Evolutionary conservation across 192 early-diverging fungal species (phyloP), one percentile per base, ranked within the genome.

Genomic region (Kickxella alabastrina): DNA sequence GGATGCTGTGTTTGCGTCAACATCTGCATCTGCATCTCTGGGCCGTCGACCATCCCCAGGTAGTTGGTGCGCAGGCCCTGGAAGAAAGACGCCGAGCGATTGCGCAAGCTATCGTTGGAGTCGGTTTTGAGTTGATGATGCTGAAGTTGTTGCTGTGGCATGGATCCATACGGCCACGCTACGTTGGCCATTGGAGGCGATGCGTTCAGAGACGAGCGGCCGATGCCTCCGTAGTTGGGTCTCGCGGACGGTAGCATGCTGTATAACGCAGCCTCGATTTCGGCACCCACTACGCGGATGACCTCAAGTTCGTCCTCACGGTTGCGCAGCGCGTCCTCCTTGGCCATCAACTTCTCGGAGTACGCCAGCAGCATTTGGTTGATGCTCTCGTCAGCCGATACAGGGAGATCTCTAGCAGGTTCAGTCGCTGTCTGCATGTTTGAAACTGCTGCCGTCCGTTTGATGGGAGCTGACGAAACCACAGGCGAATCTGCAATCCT

Each of bases 221-320:
- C 39, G 10, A 29, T 10, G 42, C 42, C 43, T 21, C 57, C 27
- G 24, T 44, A 44, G 22, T 21, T 25, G 2, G 54, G 18, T 28
- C 48, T 36, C 0, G 54, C 18, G 18, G 26, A n/a, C 5, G 62
- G 51, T 8, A 71, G 52, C 26, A 59, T 25, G n/a, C 22, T 35
- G 27, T 47, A 44, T 23, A 74, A 31, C 4, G 51, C 21, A 14
- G 19, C 24, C 22, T 62, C 70, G 6, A 74, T 34, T 18, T 57
- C 63, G 6, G 37, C 21, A 0, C 53, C 59, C 6, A 41, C 13
- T 2, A 40, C 36, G 12, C 54, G 51, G 23, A 65, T 64, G 13
- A 54, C 44, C 27, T 74, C 70, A 37, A 74, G 59, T 36, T 74
- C 70, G 15, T 74, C 70, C 45, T 74, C 70, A 41, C 70, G 70